These are phyloP conservation scores for Lichenothelia convexa DNA, from an alignment of 495 filamentous ascomycete genomes.

Conservation along the genomic window DNA sequence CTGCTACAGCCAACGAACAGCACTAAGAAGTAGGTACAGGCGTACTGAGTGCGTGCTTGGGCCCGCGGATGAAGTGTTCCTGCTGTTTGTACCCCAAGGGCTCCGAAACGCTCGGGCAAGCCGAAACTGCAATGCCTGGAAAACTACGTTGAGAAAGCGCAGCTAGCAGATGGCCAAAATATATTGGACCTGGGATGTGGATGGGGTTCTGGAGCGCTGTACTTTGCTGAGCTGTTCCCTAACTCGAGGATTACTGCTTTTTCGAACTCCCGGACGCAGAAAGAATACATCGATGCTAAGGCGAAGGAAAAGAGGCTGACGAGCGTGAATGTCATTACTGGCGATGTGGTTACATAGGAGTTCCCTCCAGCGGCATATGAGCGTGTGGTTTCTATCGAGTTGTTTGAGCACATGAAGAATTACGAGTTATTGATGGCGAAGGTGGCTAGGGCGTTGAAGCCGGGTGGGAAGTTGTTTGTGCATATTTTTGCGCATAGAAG, in stretches of 20 bases:
- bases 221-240: slow-evolving; percentile 40
- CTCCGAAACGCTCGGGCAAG: slow-evolving; percentile 36
- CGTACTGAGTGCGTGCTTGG: slow-evolving; percentile 34
- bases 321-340: slow-evolving; percentile 42
- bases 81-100: slow-evolving; percentile 38
- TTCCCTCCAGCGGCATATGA: slow-evolving; percentile 36
- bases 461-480: slow-evolving; percentile 43
- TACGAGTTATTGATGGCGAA: slow-evolving; percentile 47
- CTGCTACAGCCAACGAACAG: slow-evolving; percentile 39
- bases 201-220: slow-evolving; percentile 45
- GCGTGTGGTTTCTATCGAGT: slow-evolving; percentile 42
- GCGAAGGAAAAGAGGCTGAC: slow-evolving; percentile 32
- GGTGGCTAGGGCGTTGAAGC: slow-evolving; percentile 32
- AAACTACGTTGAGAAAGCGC: slow-evolving; percentile 35
- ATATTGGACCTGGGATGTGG: slow-evolving; percentile 51
- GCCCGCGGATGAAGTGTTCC: slow-evolving; percentile 48
- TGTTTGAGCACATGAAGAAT: slow-evolving; percentile 63
- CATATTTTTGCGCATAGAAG: slow-evolving; percentile 43
- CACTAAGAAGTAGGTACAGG: slow-evolving; percentile 51
- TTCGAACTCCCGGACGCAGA: slow-evolving; percentile 46
- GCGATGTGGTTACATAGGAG: slow-evolving; percentile 39
- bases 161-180: slow-evolving; percentile 36
- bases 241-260: slow-evolving; percentile 40
- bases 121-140: slow-evolving; percentile 48
- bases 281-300: slow-evolving; percentile 39